A percentile compares a stretch with the other conserved stretches of the same genome.
Evolutionary conservation across 805 yeast genomes (phyloP).

Genomic region (Yarrowia osloensis): DNA sequence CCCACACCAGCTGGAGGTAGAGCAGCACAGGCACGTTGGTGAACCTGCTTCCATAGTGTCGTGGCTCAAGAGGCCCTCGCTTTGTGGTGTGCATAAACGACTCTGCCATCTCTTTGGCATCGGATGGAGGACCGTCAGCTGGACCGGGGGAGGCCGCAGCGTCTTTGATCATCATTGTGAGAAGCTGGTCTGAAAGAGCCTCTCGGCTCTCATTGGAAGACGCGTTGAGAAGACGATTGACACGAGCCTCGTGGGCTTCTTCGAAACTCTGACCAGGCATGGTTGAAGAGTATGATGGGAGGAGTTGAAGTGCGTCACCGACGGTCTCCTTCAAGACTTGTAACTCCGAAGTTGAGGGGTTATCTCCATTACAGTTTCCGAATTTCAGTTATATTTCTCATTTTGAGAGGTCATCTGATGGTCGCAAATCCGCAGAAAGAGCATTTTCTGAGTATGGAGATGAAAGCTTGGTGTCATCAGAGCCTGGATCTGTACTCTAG

Average conservation of each 20-base stretch:
- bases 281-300: neutral
- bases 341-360: conserved; percentile 3
- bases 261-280: neutral
- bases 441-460: too few species aligned
- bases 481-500: too few species aligned
- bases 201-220: neutral
- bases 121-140: neutral
- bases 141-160: neutral
- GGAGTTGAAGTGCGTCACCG: too few species aligned
- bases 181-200: neutral
- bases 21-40: conserved; percentile 5
- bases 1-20: neutral
- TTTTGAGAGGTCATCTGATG: neutral
- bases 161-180: neutral
- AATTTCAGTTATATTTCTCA: neutral
- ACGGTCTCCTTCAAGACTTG: neutral
- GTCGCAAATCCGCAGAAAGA: neutral
- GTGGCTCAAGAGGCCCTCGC: neutral
- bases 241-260: neutral
- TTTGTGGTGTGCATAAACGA: neutral
- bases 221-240: conserved; percentile 6
- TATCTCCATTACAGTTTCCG: conserved; percentile 9
- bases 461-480: too few species aligned
- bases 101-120: neutral
- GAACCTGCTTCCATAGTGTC: neutral